Conservation (phyloP, 2,329 filamentous ascomycete species). For the Colletotrichum simmondsii region DNA sequence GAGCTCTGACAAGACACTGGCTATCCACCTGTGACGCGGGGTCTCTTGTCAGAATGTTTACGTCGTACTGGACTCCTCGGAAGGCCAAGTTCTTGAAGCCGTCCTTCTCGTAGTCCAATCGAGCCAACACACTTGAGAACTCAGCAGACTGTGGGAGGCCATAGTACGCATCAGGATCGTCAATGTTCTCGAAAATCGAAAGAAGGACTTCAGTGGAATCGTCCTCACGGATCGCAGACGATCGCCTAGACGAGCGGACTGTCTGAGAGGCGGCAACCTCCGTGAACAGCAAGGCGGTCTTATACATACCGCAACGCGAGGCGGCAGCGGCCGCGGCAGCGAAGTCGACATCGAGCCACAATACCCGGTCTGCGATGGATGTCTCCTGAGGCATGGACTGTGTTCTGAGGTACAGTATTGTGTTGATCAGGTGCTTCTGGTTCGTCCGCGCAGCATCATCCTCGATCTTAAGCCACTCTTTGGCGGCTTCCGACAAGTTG, state of each 20-base stretch:
- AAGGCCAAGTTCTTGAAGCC: constrained; percentile 90
- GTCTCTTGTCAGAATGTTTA: constrained; percentile 75
- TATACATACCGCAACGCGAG: constrained; percentile 83
- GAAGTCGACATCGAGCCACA: constrained; percentile 90
- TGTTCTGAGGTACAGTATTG: constrained; percentile 87
- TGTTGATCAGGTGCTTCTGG: constrained; percentile 78
- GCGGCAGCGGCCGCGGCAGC: constrained; percentile 77
- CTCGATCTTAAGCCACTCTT: constrained; percentile 68
- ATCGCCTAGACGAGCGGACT: constrained; percentile 71
- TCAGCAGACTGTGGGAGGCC: constrained; percentile 84
- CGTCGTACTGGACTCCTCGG: constrained; percentile 90
- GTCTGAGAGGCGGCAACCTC: constrained; percentile 75
- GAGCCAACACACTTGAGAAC: constrained; percentile 80
- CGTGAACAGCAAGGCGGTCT: constrained; percentile 84
- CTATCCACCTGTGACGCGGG: constrained; percentile 68
- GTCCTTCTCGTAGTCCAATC: constrained; percentile 89
- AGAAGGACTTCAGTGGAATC: constrained; percentile 78
- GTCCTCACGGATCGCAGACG: constrained; percentile 65
- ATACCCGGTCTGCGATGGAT: constrained; percentile 80
- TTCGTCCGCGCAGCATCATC: constrained; percentile 53
- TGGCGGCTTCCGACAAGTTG: constrained; percentile 73
- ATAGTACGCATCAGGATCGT: constrained; percentile 97
- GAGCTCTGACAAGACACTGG: constrained; percentile 77
- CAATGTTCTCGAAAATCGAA: constrained; percentile 88
- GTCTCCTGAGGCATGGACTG: constrained; percentile 79